These are phyloP conservation scores for Rhodomyrtus tomentosa DNA, from an alignment of 345 rosid species.

Conservation along the genomic window DNA sequence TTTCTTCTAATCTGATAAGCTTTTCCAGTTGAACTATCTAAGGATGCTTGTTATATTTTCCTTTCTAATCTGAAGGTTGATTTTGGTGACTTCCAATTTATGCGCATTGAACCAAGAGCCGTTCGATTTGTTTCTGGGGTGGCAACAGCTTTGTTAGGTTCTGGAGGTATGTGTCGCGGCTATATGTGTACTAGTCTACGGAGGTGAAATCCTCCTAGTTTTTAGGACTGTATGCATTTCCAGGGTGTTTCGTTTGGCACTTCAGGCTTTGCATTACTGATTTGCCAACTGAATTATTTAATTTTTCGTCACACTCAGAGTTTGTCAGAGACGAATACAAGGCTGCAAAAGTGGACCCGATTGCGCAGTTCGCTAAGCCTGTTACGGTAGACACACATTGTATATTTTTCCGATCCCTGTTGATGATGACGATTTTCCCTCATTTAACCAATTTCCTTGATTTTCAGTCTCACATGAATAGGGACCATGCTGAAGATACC, in stretches of 20 bases:
- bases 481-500: slow-evolving; percentile 87
- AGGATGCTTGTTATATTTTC: neutral
- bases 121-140: slow-evolving; percentile 84
- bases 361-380: slow-evolving; percentile 77
- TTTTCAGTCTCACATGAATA: slow-evolving; percentile 79
- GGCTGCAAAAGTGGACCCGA: slow-evolving; percentile 74
- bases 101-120: slow-evolving; percentile 67
- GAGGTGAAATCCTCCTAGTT: neutral
- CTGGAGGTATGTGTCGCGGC: slow-evolving; percentile 58
- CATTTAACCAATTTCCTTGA: neutral
- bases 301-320: slow-evolving; percentile 25
- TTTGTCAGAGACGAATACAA: slow-evolving; percentile 61
- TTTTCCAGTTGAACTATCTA: neutral
- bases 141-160: slow-evolving; percentile 86
- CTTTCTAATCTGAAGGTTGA: slow-evolving; percentile 56
- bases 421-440: neutral
- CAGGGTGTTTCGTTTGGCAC: neutral
- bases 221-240: neutral
- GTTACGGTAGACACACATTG: slow-evolving; percentile 46
- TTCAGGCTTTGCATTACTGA: neutral
- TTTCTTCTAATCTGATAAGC: neutral
- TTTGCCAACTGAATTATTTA: neutral
- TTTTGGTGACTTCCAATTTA: slow-evolving; percentile 88
- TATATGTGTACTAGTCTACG: neutral
- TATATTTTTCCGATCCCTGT: neutral